A percentile compares a stretch with the other conserved stretches of the same genome.
These are phyloP conservation scores for Tricholoma sp. DNA, from an alignment of 768 basidiomycete species.

Conservation along the genomic window DNA sequence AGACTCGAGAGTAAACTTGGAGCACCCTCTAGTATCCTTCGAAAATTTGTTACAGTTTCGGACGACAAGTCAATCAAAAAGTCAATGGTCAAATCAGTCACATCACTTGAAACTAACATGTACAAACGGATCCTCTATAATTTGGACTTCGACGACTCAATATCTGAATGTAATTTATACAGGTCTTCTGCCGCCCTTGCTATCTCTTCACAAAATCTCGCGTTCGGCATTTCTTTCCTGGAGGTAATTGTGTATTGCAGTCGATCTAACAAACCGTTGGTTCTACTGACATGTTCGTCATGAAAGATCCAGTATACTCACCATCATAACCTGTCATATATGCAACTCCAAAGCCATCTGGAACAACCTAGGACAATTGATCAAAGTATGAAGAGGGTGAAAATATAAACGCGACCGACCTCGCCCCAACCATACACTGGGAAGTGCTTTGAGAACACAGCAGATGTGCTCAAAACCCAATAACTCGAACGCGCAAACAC, in stretches of 20 bases:
- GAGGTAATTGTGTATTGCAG: conserved; percentile 88
- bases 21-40: no score
- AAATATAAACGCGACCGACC: conserved; percentile 28
- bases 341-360: conserved; percentile 91
- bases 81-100: background rate
- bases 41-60: no score
- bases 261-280: conserved; percentile 42
- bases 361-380: conserved; percentile 55
- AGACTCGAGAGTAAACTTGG: background rate
- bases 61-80: no score
- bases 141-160: conserved; percentile 24
- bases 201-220: conserved; percentile 68
- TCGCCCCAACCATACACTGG: conserved; percentile 92
- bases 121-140: conserved; percentile 22
- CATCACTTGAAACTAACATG: background rate
- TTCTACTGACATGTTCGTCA: background rate
- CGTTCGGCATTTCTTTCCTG: conserved; percentile 78
- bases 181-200: conserved; percentile 59
- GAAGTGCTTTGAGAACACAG: conserved; percentile 83
- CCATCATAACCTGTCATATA: conserved; percentile 91
- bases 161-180: conserved; percentile 47
- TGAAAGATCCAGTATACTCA: conserved; percentile 25
- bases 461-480: conserved; percentile 90
- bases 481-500: conserved; percentile 65
- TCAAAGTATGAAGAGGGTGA: background rate